A percentile compares a stretch with the other conserved stretches of the same genome.
Evolutionary conservation across 805 yeast genomes (phyloP).

Genomic region (Candida sakaeoensis): DNA sequence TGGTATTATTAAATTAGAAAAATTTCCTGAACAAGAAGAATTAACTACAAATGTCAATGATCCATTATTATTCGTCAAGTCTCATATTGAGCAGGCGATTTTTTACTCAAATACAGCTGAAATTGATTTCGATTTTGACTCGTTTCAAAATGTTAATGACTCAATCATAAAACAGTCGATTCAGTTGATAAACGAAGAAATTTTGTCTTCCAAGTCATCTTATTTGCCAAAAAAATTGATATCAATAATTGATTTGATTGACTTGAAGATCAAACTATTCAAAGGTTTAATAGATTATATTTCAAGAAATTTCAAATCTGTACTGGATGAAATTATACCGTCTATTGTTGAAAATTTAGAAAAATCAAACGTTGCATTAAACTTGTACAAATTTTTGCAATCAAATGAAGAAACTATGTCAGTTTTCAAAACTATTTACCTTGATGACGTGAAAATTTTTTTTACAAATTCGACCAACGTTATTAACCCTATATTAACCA

Average conservation of each 20-base stretch:
- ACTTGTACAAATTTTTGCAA: constrained; percentile 32
- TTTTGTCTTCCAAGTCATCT: constrained; percentile 51
- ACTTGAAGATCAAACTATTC: constrained; percentile 43
- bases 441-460: constrained; percentile 19
- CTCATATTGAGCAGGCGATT: constrained; percentile 82
- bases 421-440: constrained; percentile 5
- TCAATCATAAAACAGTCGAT: constrained; percentile 35
- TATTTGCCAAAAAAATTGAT: constrained; percentile 55
- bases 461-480: constrained; percentile 21
- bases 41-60: constrained; percentile 12
- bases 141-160: constrained; percentile 20
- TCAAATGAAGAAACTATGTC: constrained; percentile 10
- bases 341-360: constrained; percentile 29
- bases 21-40: constrained; percentile 24
- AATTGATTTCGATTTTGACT: constrained; percentile 41
- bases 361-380: constrained; percentile 42
- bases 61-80: constrained; percentile 46
- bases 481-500: constrained; percentile 27
- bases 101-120: constrained; percentile 52
- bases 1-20: constrained; percentile 62
- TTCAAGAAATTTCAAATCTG: constrained; percentile 40
- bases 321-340: constrained; percentile 32
- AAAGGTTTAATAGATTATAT: constrained; percentile 44
- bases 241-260: constrained; percentile 49
- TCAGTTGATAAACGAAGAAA: constrained; percentile 47